Percentiles rank a stretch among this genome's conserved stretches.
Conservation (phyloP, 163 green algal genomes). For the Trebouxia gelatinosa region DNA sequence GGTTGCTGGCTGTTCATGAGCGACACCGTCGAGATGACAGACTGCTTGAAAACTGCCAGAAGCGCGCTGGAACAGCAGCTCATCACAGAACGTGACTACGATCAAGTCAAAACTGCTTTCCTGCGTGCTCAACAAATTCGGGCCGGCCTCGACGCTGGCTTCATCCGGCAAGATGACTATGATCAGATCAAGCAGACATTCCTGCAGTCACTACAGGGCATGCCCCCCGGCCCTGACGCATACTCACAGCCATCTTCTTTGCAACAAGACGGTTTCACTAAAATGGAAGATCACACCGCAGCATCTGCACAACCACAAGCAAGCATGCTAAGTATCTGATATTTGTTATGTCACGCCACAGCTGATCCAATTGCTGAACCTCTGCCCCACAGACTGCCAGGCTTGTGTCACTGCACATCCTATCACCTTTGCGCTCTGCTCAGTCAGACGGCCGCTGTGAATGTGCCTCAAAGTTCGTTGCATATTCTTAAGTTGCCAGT, state of each 20-base stretch:
- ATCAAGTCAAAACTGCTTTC: constrained; percentile 63
- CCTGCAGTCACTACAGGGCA: constrained; percentile 56
- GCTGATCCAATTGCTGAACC: too few species aligned
- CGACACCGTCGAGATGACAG: constrained; percentile 27
- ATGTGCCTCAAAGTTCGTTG: too few species aligned
- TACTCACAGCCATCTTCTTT: constrained; percentile 16
- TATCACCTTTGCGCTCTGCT: too few species aligned
- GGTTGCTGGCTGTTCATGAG: constrained; percentile 29
- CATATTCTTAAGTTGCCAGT: too few species aligned
- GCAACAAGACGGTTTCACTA: constrained; percentile 89
- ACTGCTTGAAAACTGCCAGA: constrained; percentile 70
- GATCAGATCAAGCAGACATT: constrained; percentile 63
- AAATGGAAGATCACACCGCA: too few species aligned
- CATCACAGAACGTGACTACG: constrained; percentile 68
- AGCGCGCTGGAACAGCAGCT: constrained; percentile 77
- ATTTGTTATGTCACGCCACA: too few species aligned
- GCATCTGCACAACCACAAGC: too few species aligned
- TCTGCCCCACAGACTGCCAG: too few species aligned
- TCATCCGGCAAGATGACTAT: constrained; percentile 62
- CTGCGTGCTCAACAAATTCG: constrained; percentile 67
- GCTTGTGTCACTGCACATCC: too few species aligned
- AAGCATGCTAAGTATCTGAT: too few species aligned
- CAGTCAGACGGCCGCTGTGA: neutral
- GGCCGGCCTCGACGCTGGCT: constrained; percentile 63
- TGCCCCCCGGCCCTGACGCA: neutral